Conservation (phyloP, 495 filamentous ascomycete genomes). For the Aspergillus nidulans region DNA sequence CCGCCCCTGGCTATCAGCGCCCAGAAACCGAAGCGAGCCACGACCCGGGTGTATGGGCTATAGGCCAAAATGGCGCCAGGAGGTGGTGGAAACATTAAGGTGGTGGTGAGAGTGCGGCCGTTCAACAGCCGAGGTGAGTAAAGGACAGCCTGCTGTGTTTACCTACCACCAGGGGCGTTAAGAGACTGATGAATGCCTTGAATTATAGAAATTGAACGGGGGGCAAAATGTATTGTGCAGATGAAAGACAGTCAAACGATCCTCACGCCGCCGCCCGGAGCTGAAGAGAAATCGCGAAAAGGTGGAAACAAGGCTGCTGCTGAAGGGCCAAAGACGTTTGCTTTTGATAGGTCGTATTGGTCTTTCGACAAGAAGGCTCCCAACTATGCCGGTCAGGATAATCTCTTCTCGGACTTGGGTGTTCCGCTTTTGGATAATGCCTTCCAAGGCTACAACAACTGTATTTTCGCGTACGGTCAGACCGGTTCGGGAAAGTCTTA, state of each 20-base stretch:
- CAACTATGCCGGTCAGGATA: constrained; percentile 85
- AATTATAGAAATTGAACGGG: constrained; percentile 71
- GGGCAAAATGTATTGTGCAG: constrained; percentile 95
- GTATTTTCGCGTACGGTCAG: constrained; percentile 99
- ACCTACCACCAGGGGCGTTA: not conserved
- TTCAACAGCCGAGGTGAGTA: constrained; percentile 87
- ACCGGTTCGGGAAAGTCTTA: constrained; percentile 98
- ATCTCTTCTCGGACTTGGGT: constrained; percentile 84
- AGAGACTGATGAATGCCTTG: constrained; percentile 7
- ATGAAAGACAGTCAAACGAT: constrained; percentile 93
- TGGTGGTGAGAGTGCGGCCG: constrained; percentile 91
- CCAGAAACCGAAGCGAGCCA: constrained; percentile 14
- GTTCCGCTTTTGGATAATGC: constrained; percentile 94
- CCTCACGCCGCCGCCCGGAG: constrained; percentile 69
- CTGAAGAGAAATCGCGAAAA: constrained; percentile 56
- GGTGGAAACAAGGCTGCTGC: constrained; percentile 49
- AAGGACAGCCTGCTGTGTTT: not conserved
- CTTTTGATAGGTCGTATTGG: constrained; percentile 98
- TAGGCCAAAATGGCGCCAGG: constrained; percentile 62
- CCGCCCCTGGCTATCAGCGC: constrained; percentile 4
- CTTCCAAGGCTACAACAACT: constrained; percentile 98
- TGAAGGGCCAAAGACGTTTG: constrained; percentile 83
- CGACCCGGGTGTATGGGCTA: constrained; percentile 34
- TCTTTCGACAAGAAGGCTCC: constrained; percentile 80
- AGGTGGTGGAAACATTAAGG: constrained; percentile 97